Evolutionary conservation across 176 grass and related monocot genomes (phyloP), one percentile per base, ranked within the genome.

Genomic region (Areca catechu): DNA sequence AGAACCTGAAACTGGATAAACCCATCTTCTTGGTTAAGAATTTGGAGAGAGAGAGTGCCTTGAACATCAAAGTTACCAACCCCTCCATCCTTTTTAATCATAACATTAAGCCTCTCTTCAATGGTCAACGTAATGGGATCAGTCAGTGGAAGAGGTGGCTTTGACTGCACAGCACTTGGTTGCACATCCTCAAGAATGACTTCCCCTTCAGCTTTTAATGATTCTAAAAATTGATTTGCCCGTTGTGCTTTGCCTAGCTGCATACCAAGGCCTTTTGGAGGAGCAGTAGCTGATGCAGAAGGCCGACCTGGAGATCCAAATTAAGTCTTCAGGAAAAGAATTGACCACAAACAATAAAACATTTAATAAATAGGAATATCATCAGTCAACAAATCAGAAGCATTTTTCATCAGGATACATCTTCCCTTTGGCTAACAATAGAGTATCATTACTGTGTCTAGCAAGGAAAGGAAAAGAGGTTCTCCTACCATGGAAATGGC

Each of bases 1-100:
- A 77, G 68, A 59, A 95, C 89, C 89, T 95, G 85, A 60, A 95
- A 67, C 61, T 95, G 90, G 25, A 95, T 82, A 61, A 86, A 95
- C 61, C 90, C 90, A 69, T 78, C 74, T 30, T 73, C 71, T 24
- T 83, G 72, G 61, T 86, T 80, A 54, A 89, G 75, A 77, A 95
- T 70, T 76, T 95, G 90, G 50, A 95, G 90, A 60, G 90, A 86
- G 56, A 95, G 85, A 49, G 82, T 83, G 83, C 85, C 90, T 71
- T 89, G 90, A 65, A 95, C 54, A 85, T 89, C 82, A 70, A 95
- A 86, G 73, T 77, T 95, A 73, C 54, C 66, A 59, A 95, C 56
- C 47, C 84, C 89, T 1, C 75, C 84, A 68, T 95, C 85, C 64
- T 64, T 95, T 83, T 82, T 82, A 67, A 89, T 49, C 16, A 63